Conservation (phyloP, 805 yeast genomes). For the Maudiozyma barnettii region DNA sequence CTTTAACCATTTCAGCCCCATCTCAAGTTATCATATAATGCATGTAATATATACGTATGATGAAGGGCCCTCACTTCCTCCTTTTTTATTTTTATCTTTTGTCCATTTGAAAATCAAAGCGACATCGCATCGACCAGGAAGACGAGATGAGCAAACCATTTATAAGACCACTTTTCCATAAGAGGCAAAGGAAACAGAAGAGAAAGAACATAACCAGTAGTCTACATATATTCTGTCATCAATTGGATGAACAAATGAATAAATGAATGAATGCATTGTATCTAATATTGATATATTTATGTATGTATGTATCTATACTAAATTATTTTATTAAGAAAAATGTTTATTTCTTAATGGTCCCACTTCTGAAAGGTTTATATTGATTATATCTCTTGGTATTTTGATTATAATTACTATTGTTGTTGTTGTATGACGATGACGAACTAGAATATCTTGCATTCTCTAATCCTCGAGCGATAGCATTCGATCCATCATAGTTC, state of each 20-base stretch:
- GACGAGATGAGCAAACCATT: no score
- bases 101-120: no score
- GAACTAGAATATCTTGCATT: constrained; percentile 16
- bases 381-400: constrained; percentile 13
- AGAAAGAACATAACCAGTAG: no score
- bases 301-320: neutral
- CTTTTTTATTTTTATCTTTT: no score
- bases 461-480: constrained; percentile 7
- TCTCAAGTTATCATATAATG: no score
- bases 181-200: no score
- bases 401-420: constrained; percentile 1
- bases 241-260: neutral
- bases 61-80: no score
- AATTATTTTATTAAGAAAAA: neutral
- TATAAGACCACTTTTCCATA: no score
- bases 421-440: neutral
- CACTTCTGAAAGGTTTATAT: constrained; percentile 20
- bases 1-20: no score
- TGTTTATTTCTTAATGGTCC: constrained; percentile 9
- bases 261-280: neutral
- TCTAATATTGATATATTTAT: neutral
- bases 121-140: no score
- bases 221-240: no score
- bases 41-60: no score
- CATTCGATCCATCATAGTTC: constrained; percentile 6